A percentile compares a stretch with the other conserved stretches of the same genome.
Conservation (phyloP, 2,329 filamentous ascomycete genomes). For the Ophiostoma quercus region DNA sequence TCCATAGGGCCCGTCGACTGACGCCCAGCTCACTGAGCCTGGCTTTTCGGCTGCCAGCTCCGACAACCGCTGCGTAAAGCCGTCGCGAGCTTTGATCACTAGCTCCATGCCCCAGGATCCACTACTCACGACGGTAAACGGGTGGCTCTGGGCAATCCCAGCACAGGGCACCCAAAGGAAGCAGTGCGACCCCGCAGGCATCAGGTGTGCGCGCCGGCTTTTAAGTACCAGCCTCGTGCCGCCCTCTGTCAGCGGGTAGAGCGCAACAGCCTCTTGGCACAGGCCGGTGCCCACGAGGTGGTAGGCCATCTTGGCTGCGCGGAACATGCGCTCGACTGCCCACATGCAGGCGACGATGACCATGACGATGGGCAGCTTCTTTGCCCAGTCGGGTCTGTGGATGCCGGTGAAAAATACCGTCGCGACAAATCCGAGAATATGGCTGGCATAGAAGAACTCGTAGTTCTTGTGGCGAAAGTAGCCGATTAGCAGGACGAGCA, state of each 20-base stretch:
- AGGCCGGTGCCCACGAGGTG: conserved; percentile 34
- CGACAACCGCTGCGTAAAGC: conserved; percentile 50
- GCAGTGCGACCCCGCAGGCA: conserved; percentile 50
- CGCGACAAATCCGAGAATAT: conserved; percentile 40
- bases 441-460: conserved; percentile 44
- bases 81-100: conserved; percentile 48
- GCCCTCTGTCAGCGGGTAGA: conserved; percentile 42
- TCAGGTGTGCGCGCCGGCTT: conserved; percentile 35
- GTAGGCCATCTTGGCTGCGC: conserved; percentile 33
- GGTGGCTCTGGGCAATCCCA: conserved; percentile 50
- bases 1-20: conserved; percentile 25
- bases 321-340: conserved; percentile 42
- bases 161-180: conserved; percentile 56
- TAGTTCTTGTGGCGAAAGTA: conserved; percentile 38
- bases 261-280: conserved; percentile 33
- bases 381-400: conserved; percentile 41
- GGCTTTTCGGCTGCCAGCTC: conserved; percentile 36
- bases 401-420: conserved; percentile 40
- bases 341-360: conserved; percentile 41
- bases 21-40: conserved; percentile 13
- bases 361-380: conserved; percentile 37
- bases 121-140: conserved; percentile 51
- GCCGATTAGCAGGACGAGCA: conserved; percentile 36
- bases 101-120: conserved; percentile 45
- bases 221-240: conserved; percentile 45